Percentiles rank a stretch among this genome's conserved stretches.
These are phyloP conservation scores for Chenopodium album DNA, from an alignment of 148 eudicot genomes.

Conservation along the genomic window DNA sequence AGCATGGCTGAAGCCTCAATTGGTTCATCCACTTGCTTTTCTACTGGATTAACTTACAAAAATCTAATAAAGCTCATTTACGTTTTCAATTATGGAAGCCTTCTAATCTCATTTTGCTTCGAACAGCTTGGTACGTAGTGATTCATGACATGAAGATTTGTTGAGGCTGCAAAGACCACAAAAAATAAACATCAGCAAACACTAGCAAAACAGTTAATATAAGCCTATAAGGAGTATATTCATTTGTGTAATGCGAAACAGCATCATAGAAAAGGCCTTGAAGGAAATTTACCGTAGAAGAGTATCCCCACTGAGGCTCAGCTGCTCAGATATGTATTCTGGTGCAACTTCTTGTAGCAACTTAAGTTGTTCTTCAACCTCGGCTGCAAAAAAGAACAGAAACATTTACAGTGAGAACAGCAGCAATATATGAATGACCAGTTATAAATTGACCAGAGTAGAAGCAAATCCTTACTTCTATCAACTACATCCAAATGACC, in stretches of 20 bases:
- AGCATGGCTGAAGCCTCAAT: not conserved
- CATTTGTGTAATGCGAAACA: not conserved
- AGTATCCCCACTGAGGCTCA: conserved; percentile 55
- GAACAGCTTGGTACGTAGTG: conserved; percentile 53
- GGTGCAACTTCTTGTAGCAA: conserved; percentile 77
- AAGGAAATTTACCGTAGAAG: conserved; percentile 51
- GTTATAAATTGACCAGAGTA: not conserved
- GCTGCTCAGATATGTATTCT: conserved; percentile 61
- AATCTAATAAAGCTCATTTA: not conserved
- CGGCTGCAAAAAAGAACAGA: conserved; percentile 42
- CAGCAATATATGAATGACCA: not conserved
- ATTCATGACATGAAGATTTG: conserved; percentile 49
- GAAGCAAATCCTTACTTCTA: conserved; percentile 48
- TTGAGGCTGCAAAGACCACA: conserved; percentile 55
- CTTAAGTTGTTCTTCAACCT: conserved; percentile 74
- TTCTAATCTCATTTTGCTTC: conserved; percentile 43
- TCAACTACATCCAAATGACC: conserved; percentile 56
- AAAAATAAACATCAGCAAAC: not conserved
- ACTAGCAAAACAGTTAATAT: not conserved
- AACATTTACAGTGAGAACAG: not conserved
- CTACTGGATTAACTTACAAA: not conserved
- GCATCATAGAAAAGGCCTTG: no score
- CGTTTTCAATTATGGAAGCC: not conserved
- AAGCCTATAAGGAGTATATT: not conserved
- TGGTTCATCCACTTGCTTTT: not conserved